Base-by-base conservation (phyloP, 768 basidiomycete genomes). In the Hemileccinum impolitum region DNA sequence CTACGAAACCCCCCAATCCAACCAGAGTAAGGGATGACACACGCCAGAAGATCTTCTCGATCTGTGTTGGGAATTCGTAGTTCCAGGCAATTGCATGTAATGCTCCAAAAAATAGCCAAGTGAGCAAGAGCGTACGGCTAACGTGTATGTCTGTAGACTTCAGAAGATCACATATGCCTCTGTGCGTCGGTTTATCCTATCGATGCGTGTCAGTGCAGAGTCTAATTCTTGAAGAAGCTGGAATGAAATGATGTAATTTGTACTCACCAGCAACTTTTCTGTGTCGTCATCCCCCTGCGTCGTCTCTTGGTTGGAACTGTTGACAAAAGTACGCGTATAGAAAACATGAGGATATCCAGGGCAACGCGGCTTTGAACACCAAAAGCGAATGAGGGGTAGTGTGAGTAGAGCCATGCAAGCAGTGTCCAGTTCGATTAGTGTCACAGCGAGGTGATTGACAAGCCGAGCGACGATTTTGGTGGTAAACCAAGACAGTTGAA, bases 81-180 rank as follows among this genome's bases (percentile, higher is more conserved):
- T 43, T 49, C 48, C 48, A 49, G 10, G 48, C 41, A 4, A 38
- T 36, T 6, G 30, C 8, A 12, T 49, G 48, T 1, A 43, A 8
- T 15, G 21, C 15, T 2, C 48, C 42, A 15, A 49, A 43, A 14
- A 37, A 10, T 1, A 25, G 6, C 47, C 47, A 48, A 10, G 40
- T 36, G 26, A 48, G 7, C n/a, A n/a, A n/a, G n/a, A n/a, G n/a
- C n/a, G n/a, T n/a, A n/a, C n/a, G n/a, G n/a, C n/a, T n/a, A n/a
- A n/a, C n/a, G 14, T 12, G 15, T 34, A 19, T 37, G 36, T 23
- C n/a, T n/a, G n/a, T n/a, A n/a, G n/a, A n/a, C n/a, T n/a, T n/a
- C n/a, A n/a, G n/a, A n/a, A n/a, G n/a, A n/a, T n/a, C n/a, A n/a
- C n/a, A n/a, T n/a, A n/a, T n/a, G n/a, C n/a, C n/a, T 23, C 23